Evolutionary conservation across 495 filamentous ascomycete genomes (phyloP), one percentile per base, ranked within the genome.

Genomic region (Aspergillus cavernicola): DNA sequence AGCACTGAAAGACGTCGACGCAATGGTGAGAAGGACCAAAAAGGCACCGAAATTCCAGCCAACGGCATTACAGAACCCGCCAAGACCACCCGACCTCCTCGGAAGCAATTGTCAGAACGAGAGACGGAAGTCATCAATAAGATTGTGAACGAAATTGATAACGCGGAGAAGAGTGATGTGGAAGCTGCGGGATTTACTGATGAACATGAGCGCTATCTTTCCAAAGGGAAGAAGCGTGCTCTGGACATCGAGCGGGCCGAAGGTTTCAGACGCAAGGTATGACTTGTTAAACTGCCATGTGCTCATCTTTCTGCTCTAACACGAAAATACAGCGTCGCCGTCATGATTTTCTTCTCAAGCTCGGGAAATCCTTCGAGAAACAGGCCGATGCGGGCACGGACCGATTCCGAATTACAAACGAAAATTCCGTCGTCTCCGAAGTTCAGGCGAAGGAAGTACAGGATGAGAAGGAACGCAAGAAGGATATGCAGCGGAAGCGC

Each of bases 401-500:
- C 16, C 72, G 77, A 26, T 87, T 83, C 60, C 67, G 79, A 44
- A 57, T 66, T n/a, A 60, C 63, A 26, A 76, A 86, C 58, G 82
- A 84, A 60, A 76, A 82, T 4, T 84, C 83, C 12, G 93, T 92
- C 15, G 76, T 91, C 46, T 80, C 86, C 38, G 85, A 95, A 59
- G 92, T 98, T 1, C 88, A 93, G 53, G 84, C 87, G 49, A 88
- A 88, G 56, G 93, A 97, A 65, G 77, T 96, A 7, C 86, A 87
- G 50, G 90, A 93, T 42, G 93, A 99, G 66, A 99, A 97, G 67
- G 95, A 97, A 70, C 89, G 95, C 23, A 99, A 99, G 79, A 99
- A 99, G 74, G 93, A 97, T 57, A 96, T 97, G 88, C 93, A 99
- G 63, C 86, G 95, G 20, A 97, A 97, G 73, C 84, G 93, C 20